A percentile compares a stretch with the other conserved stretches of the same genome.
phyloP scores from a whole-genome alignment of 2,329 filamentous ascomycete genomes.

The Zymoseptoria brevis region DNA sequence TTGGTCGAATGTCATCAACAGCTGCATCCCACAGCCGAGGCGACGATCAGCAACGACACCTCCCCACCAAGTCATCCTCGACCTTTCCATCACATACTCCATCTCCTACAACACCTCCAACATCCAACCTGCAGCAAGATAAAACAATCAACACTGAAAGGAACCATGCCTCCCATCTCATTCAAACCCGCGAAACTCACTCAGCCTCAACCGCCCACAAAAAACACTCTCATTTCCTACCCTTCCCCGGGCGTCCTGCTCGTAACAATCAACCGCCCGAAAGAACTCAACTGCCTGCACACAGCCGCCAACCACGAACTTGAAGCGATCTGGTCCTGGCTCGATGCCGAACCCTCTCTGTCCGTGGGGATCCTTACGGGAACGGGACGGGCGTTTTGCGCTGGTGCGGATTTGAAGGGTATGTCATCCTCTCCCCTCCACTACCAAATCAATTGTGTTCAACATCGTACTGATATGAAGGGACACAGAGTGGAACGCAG shows the following conservation, averaged over 20 bases:
- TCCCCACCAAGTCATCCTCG: background rate
- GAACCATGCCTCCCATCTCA: constrained; percentile 10
- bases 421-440: background rate
- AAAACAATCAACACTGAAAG: background rate
- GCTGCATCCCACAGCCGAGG: background rate
- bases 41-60: background rate
- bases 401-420: constrained; percentile 32
- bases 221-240: constrained; percentile 25
- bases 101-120: background rate
- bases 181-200: constrained; percentile 16
- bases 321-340: constrained; percentile 27
- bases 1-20: background rate
- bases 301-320: constrained; percentile 26
- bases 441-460: too few relatives aligned
- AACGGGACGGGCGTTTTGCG: constrained; percentile 30
- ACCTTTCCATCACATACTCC: background rate
- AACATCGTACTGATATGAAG: too few relatives aligned
- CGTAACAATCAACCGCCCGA: constrained; percentile 29
- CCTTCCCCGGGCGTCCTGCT: constrained; percentile 27
- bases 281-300: constrained; percentile 31
- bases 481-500: constrained; percentile 27
- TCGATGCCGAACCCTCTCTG: constrained; percentile 27
- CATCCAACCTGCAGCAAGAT: background rate
- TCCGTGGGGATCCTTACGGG: constrained; percentile 30
- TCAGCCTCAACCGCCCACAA: constrained; percentile 16